These are phyloP conservation scores for Cadophora gregata DNA, from an alignment of 2,329 filamentous ascomycete species.

Conservation along the genomic window DNA sequence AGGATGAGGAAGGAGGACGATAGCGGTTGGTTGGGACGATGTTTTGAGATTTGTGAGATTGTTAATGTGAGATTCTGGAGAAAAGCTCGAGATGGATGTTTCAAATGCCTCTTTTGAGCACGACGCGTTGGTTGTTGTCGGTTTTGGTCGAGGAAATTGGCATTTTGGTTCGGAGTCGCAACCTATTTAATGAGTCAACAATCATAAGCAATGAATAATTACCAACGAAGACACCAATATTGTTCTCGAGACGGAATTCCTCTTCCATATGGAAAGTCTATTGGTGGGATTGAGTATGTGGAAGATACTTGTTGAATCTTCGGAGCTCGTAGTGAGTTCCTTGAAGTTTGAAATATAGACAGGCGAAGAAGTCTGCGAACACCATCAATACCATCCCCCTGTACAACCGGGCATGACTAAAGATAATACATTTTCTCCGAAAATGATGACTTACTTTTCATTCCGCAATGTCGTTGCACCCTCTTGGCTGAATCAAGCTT, in stretches of 20 bases:
- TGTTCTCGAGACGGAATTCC: too few species aligned
- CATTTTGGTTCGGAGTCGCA: not conserved
- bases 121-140: not conserved
- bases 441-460: not conserved
- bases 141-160: not conserved
- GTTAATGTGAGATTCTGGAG: not conserved
- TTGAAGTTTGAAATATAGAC: not conserved
- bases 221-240: not conserved
- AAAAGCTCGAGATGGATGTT: too few species aligned
- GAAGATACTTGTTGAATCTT: too few species aligned
- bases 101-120: not conserved
- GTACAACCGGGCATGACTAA: too few species aligned
- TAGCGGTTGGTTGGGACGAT: not conserved
- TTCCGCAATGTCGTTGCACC: not conserved
- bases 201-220: not conserved
- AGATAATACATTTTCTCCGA: too few species aligned
- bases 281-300: too few species aligned
- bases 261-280: too few species aligned
- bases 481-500: conserved; percentile 14
- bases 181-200: not conserved
- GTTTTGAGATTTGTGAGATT: not conserved
- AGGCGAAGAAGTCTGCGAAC: not conserved
- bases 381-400: not conserved
- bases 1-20: not conserved
- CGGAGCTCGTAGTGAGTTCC: not conserved